Percentiles rank a stretch among this genome's conserved stretches.
Evolutionary conservation across 352 stramenopile genomes (phyloP).

Genomic region (Globisporangium parvum): DNA sequence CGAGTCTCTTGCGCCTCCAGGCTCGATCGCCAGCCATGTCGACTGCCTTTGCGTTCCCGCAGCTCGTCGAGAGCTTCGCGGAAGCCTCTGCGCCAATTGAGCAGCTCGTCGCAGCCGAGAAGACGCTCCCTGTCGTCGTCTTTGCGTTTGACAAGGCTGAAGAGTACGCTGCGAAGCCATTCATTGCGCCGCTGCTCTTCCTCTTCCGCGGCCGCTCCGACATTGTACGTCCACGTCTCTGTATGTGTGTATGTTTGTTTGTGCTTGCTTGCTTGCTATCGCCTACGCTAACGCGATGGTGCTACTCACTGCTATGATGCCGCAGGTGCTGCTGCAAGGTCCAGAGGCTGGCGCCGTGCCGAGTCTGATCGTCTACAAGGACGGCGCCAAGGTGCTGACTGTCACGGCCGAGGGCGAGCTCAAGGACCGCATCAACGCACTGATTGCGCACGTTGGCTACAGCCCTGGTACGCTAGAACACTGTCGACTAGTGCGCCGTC

Average conservation of each 20-base stretch:
- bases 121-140: constrained; percentile 20
- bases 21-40: constrained; percentile 10
- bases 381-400: constrained; percentile 23
- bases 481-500: neutral
- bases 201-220: constrained; percentile 59
- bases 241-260: too few relatives aligned
- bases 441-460: constrained; percentile 53
- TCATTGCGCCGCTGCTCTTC: constrained; percentile 47
- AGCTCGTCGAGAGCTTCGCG: constrained; percentile 10
- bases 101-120: constrained; percentile 22
- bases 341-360: constrained; percentile 24
- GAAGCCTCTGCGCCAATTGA: constrained; percentile 12
- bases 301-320: neutral
- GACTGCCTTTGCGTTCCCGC: constrained; percentile 4
- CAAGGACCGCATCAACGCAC: constrained; percentile 37
- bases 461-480: constrained; percentile 30
- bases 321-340: constrained; percentile 36
- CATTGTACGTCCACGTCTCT: constrained; percentile 34
- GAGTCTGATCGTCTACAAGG: constrained; percentile 51
- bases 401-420: constrained; percentile 39
- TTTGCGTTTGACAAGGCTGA: constrained; percentile 25
- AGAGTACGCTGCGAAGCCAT: constrained; percentile 37
- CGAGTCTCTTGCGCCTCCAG: too few relatives aligned
- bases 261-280: too few relatives aligned
- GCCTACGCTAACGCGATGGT: too few relatives aligned